Evolutionary conservation across 1,284 basidiomycete genomes (phyloP), one percentile per base, ranked within the genome.

Genomic region (Moniliella sp.): DNA sequence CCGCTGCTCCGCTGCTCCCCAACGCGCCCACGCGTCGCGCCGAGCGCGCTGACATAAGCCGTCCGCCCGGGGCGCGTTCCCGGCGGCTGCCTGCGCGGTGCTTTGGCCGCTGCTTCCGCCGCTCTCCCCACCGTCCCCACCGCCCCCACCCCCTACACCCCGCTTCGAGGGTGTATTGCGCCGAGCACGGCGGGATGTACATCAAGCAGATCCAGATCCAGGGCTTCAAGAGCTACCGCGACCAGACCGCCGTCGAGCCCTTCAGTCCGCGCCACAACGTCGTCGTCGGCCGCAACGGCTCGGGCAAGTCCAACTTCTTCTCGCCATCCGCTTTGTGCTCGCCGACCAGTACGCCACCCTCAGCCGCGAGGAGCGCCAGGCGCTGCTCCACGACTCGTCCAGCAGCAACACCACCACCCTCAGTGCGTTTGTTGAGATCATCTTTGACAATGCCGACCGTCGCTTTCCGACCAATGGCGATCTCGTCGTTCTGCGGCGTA

Each of bases 291-390:
- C 42, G 59, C 18, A 61, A 61, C 27, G 59, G 59, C 21, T 52
- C 49, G n/a, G 59, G 59, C 27, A 61, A 61, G 45, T 53, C 49
- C 34, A 61, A 61, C 48, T 61, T 61, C 38, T 61, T 61, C 42
- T 50, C 56, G 84, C 12, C 88, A 94, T 53, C 78, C n/a, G 88
- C 5, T 97, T 97, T 53, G 88, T 97, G 3, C 69, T 97, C 4
- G 86, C 83, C 4, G 91, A 97, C 66, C 84, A 86, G 15, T 94
- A 97, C 56, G 86, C 82, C 0, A 86, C 81, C 23, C 79, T 97
- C 75, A 75, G 76, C 7, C 71, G 81, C 29, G 84, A 94, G 56
- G 88, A 94, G 62, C 73, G 88, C 11, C 80, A 84, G 53, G 71
- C 79, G 0, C 69, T 97, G 4, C 66, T 97, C 4, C 88, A 94